Evolutionary conservation across 139 green algal species (phyloP), one percentile per base, ranked within the genome.

Genomic region (Chlorella sp.): DNA sequence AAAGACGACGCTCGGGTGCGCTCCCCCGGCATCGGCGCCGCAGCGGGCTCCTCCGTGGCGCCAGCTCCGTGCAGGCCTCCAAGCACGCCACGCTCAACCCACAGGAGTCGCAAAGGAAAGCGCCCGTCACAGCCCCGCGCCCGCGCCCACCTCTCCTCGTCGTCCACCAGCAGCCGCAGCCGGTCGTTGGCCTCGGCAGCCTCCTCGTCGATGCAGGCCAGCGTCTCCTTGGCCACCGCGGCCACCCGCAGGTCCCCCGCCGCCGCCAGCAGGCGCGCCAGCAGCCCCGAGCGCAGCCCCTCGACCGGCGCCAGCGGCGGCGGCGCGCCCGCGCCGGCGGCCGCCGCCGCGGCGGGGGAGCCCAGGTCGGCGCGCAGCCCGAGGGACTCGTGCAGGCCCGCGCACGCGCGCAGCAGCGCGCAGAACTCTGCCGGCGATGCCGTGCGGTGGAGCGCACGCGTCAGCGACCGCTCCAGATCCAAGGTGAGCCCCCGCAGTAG

Each of bases 401-500:
- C 36, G 50, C 92, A 78, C 21, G 76, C 69, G 0, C 60, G 55
- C 56, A 95, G 72, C 23, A 87, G 76, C 8, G 55, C 67, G 21
- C 89, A 76, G 31, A 94, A 85, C 82, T 98, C 94, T 2, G 89
- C 58, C 8, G 94, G 94, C 3, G 84, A 84, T 23, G 88, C 87
- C 31, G 84, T 97, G 68, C 86, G 61, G 76, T 96, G 90, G 63
- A 95, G 81, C 8, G 88, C 78, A 2, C 94, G 84, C 6, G 82
- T 90, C 35, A 97, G 31, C 31, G 79, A 83, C 2, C 92, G 80
- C 82, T 98, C 94, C 67, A 97, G 59, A 81, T 98, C 93, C n/a
- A n/a, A n/a, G 0, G 84, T 80, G 40, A 91, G 76, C 11, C 56
- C 46, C 0, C 40, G 66, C 41, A 95, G 79, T 2, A 42, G 27